phyloP scores from a whole-genome alignment of 106 monocot species.

The Ottelia alismoides region DNA sequence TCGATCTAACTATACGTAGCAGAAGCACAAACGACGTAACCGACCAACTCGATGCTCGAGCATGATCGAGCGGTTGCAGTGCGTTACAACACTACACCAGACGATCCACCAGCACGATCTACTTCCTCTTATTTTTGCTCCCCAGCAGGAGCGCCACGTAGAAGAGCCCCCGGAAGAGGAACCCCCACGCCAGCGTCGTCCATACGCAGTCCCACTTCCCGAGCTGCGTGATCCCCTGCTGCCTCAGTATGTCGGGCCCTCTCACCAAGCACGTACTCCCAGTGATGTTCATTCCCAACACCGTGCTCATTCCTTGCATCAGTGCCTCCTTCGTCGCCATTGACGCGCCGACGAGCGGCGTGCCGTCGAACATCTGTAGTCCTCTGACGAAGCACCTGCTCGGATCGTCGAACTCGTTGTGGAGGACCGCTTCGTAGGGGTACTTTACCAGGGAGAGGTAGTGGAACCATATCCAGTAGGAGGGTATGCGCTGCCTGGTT shows the following conservation, averaged over 20 bases:
- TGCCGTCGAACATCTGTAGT: constrained; percentile 71
- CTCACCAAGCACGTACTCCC: constrained; percentile 45
- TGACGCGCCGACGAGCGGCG: constrained; percentile 41
- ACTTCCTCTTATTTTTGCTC: constrained; percentile 77
- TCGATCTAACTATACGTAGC: no score
- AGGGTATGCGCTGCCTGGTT: constrained; percentile 46
- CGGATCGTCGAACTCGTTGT: constrained; percentile 60
- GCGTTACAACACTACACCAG: no score
- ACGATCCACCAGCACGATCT: neutral
- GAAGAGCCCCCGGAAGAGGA: constrained; percentile 62
- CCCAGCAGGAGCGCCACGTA: constrained; percentile 50
- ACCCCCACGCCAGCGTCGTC: constrained; percentile 70
- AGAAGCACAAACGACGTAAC: no score
- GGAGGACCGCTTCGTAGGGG: constrained; percentile 74
- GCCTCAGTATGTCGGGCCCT: constrained; percentile 35
- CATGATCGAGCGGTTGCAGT: no score
- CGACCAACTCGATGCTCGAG: no score
- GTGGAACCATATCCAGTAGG: constrained; percentile 92
- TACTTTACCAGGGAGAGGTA: constrained; percentile 82
- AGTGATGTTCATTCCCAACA: constrained; percentile 33
- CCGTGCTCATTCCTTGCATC: constrained; percentile 29
- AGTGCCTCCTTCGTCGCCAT: constrained; percentile 25
- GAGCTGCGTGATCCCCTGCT: constrained; percentile 50
- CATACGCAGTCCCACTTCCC: constrained; percentile 60
- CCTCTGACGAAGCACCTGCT: constrained; percentile 62